These are phyloP conservation scores for Colletotrichum eleusines DNA, from an alignment of 2,329 filamentous ascomycete genomes.

Conservation along the genomic window DNA sequence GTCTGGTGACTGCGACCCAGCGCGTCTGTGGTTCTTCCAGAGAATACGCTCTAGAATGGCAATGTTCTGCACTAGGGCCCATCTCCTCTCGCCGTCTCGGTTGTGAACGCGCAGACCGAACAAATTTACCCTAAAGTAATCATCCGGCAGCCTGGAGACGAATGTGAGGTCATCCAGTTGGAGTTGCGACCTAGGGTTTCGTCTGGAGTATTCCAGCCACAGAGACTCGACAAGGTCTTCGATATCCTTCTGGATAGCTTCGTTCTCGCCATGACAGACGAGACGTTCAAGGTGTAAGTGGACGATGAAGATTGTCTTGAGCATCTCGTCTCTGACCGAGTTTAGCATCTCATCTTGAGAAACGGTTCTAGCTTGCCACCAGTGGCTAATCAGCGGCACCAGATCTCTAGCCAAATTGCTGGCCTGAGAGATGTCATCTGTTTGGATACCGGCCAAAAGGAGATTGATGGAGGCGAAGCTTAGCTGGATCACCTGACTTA, in stretches of 20 bases:
- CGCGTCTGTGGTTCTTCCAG: slow-evolving; percentile 45
- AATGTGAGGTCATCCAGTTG: slow-evolving; percentile 83
- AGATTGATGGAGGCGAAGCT: slow-evolving; percentile 83
- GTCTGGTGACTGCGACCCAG: slow-evolving; percentile 46
- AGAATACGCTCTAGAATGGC: slow-evolving; percentile 68
- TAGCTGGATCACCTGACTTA: slow-evolving; percentile 75
- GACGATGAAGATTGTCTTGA: slow-evolving; percentile 77
- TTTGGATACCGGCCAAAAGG: slow-evolving; percentile 73
- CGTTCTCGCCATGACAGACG: slow-evolving; percentile 56
- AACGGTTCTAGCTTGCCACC: slow-evolving; percentile 81
- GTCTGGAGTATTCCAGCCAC: slow-evolving; percentile 81
- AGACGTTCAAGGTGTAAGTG: slow-evolving; percentile 73
- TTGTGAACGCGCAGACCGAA: slow-evolving; percentile 68
- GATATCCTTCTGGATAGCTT: slow-evolving; percentile 60
- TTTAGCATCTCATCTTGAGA: slow-evolving; percentile 71
- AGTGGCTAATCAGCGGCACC: slow-evolving; percentile 77
- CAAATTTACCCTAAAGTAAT: slow-evolving; percentile 60
- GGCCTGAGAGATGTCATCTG: slow-evolving; percentile 75
- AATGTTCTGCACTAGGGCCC: slow-evolving; percentile 70
- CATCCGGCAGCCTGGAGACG: slow-evolving; percentile 55
- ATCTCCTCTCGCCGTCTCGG: slow-evolving; percentile 67
- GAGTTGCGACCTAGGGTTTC: slow-evolving; percentile 77
- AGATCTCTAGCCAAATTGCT: slow-evolving; percentile 70
- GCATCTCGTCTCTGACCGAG: slow-evolving; percentile 80
- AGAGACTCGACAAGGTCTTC: slow-evolving; percentile 77